Evolutionary conservation across 2,329 filamentous ascomycete genomes (phyloP).

Genomic region (Scedosporium aurantiacum): DNA sequence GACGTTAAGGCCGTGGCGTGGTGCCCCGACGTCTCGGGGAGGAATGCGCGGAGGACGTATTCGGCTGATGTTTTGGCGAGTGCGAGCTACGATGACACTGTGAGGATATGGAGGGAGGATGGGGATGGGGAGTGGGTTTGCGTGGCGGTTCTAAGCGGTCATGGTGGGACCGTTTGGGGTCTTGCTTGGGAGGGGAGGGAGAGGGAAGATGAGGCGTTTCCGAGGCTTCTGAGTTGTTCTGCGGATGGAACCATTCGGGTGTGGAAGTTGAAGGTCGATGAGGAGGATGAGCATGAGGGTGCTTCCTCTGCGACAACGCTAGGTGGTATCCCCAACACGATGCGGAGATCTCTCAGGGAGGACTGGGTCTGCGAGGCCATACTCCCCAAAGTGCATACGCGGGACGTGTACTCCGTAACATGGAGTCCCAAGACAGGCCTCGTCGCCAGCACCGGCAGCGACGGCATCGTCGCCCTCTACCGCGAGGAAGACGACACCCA

Average conservation of each 20-base stretch:
- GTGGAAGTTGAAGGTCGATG: slow-evolving; percentile 57
- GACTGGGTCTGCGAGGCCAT: slow-evolving; percentile 69
- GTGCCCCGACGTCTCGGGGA: slow-evolving; percentile 59
- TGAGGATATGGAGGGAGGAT: slow-evolving; percentile 83
- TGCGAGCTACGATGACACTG: slow-evolving; percentile 88
- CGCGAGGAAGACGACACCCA: slow-evolving; percentile 37
- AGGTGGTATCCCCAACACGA: slow-evolving; percentile 74
- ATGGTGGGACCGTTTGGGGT: slow-evolving; percentile 82
- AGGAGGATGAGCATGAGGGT: slow-evolving; percentile 27
- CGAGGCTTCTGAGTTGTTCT: slow-evolving; percentile 68
- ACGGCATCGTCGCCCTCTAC: slow-evolving; percentile 73
- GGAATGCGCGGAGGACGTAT: slow-evolving; percentile 34
- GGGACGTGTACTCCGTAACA: slow-evolving; percentile 72
- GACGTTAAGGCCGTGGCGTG: slow-evolving; percentile 92
- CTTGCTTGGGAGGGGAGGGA: slow-evolving; percentile 56
- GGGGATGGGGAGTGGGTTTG: slow-evolving; percentile 85
- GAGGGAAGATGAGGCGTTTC: slow-evolving; percentile 29
- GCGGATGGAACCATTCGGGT: slow-evolving; percentile 72
- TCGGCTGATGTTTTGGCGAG: slow-evolving; percentile 68
- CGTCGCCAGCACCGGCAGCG: slow-evolving; percentile 80
- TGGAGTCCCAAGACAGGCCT: slow-evolving; percentile 74
- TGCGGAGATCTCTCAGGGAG: slow-evolving; percentile 67
- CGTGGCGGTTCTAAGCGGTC: slow-evolving; percentile 68
- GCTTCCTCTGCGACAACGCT: slow-evolving; percentile 28
- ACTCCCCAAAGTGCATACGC: slow-evolving; percentile 65